Evolutionary conservation across 306 rosid species (phyloP).

Genomic region (Vicia sativa): DNA sequence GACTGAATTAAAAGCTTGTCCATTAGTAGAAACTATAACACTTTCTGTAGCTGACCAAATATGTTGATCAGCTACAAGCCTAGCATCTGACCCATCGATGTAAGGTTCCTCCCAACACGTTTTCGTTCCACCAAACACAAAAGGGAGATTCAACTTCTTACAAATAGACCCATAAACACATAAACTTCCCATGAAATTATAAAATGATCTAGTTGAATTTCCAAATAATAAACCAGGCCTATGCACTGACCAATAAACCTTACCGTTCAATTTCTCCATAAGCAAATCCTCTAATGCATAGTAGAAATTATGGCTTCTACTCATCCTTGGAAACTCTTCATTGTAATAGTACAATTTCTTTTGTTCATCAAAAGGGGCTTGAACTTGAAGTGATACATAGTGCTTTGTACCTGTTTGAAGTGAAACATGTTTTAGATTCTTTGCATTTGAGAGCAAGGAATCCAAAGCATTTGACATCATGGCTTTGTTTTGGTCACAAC

Average conservation of each 20-base stretch:
- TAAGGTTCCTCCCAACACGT: constrained; percentile 77
- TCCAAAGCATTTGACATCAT: constrained; percentile 78
- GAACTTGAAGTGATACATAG: constrained; percentile 62
- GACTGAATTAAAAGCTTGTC: constrained; percentile 69
- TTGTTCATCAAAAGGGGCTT: constrained; percentile 44
- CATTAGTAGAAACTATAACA: constrained; percentile 32
- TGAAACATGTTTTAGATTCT: constrained; percentile 67
- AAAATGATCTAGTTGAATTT: constrained; percentile 64
- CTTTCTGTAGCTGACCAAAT: constrained; percentile 73
- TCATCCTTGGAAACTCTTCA: constrained; percentile 65
- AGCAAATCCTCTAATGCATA: constrained; percentile 81
- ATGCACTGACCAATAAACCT: constrained; percentile 73
- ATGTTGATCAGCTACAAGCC: constrained; percentile 91
- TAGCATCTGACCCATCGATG: constrained; percentile 83
- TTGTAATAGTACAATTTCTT: constrained; percentile 42
- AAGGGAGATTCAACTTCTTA: constrained; percentile 61
- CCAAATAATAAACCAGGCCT: constrained; percentile 85
- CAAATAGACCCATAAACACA: constrained; percentile 87
- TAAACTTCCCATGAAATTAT: constrained; percentile 76
- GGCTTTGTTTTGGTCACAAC: constrained; percentile 62
- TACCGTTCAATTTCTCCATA: constrained; percentile 58
- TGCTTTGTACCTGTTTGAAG: constrained; percentile 95
- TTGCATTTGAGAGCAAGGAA: constrained; percentile 53
- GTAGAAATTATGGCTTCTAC: constrained; percentile 59
- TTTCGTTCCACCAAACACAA: constrained; percentile 80